Evolutionary conservation across 805 yeast species (phyloP).

Genomic region (Candida piceae): DNA sequence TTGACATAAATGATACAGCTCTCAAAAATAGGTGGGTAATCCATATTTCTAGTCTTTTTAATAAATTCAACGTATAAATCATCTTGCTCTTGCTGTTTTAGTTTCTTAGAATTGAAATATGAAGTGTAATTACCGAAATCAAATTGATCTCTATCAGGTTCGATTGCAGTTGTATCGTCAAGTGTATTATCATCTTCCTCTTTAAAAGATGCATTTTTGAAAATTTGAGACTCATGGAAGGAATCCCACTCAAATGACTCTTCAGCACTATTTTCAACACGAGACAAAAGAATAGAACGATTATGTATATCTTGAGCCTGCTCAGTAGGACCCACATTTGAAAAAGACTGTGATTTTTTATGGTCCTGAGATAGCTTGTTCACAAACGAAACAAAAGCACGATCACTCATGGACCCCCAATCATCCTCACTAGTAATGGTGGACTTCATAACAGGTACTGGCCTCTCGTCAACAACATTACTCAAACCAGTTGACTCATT

Average conservation of each 20-base stretch:
- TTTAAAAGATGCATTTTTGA: not conserved
- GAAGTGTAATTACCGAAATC: slow-evolving; percentile 63
- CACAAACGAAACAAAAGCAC: slow-evolving; percentile 34
- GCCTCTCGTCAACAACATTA: slow-evolving; percentile 5
- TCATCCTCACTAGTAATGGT: slow-evolving; percentile 9
- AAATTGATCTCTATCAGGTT: slow-evolving; percentile 33
- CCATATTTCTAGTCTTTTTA: slow-evolving; percentile 27
- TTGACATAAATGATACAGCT: slow-evolving; percentile 74
- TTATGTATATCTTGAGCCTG: too few species aligned
- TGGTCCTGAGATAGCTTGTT: slow-evolving; percentile 29
- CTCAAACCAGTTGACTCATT: too few species aligned
- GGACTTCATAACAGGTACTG: not conserved
- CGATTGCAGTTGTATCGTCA: slow-evolving; percentile 14
- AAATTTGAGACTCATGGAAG: slow-evolving; percentile 4
- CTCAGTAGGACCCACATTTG: too few species aligned
- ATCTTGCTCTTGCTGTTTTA: slow-evolving; percentile 59
- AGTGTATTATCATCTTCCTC: slow-evolving; percentile 6
- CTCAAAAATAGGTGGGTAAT: slow-evolving; percentile 44
- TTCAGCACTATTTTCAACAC: too few species aligned
- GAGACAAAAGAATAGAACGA: too few species aligned
- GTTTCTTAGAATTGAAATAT: slow-evolving; percentile 57
- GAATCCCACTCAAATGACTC: slow-evolving; percentile 4
- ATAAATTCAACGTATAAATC: slow-evolving; percentile 47
- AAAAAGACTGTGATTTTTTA: slow-evolving; percentile 5
- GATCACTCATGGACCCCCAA: slow-evolving; percentile 36